These are phyloP conservation scores for Hygrocybe punicea DNA, from an alignment of 768 basidiomycete species.

Conservation along the genomic window DNA sequence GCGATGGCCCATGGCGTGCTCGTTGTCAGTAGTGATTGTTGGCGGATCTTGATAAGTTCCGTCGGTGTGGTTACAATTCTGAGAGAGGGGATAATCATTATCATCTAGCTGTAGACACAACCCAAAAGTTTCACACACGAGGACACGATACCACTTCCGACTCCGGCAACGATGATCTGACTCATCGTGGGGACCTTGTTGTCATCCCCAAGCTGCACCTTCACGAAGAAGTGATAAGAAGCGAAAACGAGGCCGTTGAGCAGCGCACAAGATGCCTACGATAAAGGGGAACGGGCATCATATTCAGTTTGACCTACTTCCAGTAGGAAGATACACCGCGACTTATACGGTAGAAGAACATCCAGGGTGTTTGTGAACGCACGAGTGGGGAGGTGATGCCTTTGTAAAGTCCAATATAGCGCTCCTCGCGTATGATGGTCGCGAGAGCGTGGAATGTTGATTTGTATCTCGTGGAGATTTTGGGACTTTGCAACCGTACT, in stretches of 20 bases:
- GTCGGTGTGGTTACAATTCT: constrained; percentile 61
- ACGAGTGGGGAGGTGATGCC: constrained; percentile 82
- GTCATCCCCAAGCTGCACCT: constrained; percentile 51
- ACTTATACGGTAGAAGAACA: background rate
- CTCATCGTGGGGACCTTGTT: constrained; percentile 55
- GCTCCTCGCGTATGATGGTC: constrained; percentile 70
- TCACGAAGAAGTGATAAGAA: constrained; percentile 76
- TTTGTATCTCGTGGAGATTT: constrained; percentile 52
- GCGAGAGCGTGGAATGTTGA: constrained; percentile 63
- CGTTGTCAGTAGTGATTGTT: constrained; percentile 54
- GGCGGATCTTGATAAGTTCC: constrained; percentile 85
- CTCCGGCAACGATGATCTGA: constrained; percentile 76
- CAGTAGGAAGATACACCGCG: background rate
- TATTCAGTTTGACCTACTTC: background rate
- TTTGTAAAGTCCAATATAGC: constrained; percentile 65
- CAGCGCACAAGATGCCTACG: constrained; percentile 62
- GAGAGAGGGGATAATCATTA: constrained; percentile 43
- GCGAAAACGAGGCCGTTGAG: constrained; percentile 88
- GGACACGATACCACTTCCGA: constrained; percentile 72
- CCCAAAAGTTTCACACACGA: constrained; percentile 51
- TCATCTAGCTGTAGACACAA: constrained; percentile 24
- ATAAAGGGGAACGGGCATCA: background rate
- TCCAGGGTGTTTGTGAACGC: constrained; percentile 18
- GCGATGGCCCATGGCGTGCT: constrained; percentile 55
- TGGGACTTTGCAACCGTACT: constrained; percentile 72